phyloP scores from a whole-genome alignment of 331 rosid species.

The Quercus phellos region DNA sequence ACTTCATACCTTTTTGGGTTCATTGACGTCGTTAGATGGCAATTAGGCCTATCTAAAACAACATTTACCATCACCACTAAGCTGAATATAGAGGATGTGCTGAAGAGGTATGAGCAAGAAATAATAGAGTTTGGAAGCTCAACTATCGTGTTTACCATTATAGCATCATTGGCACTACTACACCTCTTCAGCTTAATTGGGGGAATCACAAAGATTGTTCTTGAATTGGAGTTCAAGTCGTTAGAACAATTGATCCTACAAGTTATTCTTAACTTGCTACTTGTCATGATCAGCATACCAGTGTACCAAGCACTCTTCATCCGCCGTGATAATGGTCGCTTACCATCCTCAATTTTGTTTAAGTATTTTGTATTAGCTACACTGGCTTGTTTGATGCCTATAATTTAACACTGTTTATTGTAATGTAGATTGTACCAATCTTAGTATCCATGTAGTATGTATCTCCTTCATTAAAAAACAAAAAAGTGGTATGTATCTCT shows the following conservation, averaged over 20 bases:
- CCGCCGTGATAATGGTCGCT: slow-evolving; percentile 45
- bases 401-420: not conserved
- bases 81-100: slow-evolving; percentile 38
- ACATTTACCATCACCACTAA: slow-evolving; percentile 45
- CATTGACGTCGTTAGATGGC: slow-evolving; percentile 37
- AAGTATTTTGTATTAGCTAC: slow-evolving; percentile 41
- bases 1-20: slow-evolving; percentile 53
- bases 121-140: slow-evolving; percentile 59
- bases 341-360: slow-evolving; percentile 41
- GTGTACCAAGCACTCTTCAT: slow-evolving; percentile 59
- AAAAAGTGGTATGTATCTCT: too few relatives aligned
- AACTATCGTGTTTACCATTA: slow-evolving; percentile 27
- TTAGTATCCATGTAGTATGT: not conserved
- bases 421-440: not conserved
- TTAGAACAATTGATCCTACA: slow-evolving; percentile 39
- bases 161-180: slow-evolving; percentile 49
- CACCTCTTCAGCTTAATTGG: slow-evolving; percentile 38
- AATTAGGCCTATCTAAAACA: slow-evolving; percentile 49
- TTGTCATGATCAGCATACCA: slow-evolving; percentile 43
- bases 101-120: slow-evolving; percentile 47
- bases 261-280: slow-evolving; percentile 34
- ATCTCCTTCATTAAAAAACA: not conserved
- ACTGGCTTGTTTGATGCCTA: slow-evolving; percentile 30
- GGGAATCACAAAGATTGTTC: slow-evolving; percentile 35
- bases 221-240: slow-evolving; percentile 22